Percentiles rank a stretch among this genome's conserved stretches.
phyloP scores from a whole-genome alignment of 495 filamentous ascomycete species.

The Neurospora sp. region DNA sequence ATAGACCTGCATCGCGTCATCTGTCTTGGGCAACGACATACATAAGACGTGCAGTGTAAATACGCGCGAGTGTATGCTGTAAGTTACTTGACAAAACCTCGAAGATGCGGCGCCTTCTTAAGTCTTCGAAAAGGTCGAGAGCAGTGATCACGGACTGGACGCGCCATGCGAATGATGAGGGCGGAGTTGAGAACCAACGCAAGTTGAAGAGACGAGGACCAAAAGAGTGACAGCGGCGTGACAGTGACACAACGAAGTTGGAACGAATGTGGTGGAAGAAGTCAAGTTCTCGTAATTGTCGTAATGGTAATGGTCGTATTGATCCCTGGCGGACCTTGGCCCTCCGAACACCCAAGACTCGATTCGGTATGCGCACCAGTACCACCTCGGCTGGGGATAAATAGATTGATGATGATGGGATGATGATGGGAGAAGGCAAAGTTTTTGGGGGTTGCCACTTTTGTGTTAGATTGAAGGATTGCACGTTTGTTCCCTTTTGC shows the following conservation, averaged over 20 bases:
- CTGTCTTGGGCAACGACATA: background rate
- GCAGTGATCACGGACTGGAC: background rate
- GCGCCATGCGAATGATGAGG: background rate
- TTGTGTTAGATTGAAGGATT: background rate
- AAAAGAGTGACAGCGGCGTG: background rate
- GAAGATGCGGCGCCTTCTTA: background rate
- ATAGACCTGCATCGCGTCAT: background rate
- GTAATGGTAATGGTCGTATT: background rate
- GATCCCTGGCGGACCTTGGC: background rate
- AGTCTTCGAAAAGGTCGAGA: background rate
- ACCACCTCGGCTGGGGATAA: background rate
- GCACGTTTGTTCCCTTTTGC: background rate
- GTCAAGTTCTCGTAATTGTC: background rate
- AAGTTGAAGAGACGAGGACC: background rate
- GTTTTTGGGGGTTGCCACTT: background rate
- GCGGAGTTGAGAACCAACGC: background rate
- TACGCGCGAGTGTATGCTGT: constrained; percentile 55
- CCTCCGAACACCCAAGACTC: background rate
- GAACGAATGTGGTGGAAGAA: background rate
- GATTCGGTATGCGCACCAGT: background rate
- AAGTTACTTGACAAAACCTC: background rate
- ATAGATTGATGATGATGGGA: background rate
- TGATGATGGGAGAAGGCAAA: background rate
- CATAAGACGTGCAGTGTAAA: constrained; percentile 6
- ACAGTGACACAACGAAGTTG: background rate